phyloP scores from a whole-genome alignment of 495 filamentous ascomycete genomes.

The Trichocladium antarcticum region DNA sequence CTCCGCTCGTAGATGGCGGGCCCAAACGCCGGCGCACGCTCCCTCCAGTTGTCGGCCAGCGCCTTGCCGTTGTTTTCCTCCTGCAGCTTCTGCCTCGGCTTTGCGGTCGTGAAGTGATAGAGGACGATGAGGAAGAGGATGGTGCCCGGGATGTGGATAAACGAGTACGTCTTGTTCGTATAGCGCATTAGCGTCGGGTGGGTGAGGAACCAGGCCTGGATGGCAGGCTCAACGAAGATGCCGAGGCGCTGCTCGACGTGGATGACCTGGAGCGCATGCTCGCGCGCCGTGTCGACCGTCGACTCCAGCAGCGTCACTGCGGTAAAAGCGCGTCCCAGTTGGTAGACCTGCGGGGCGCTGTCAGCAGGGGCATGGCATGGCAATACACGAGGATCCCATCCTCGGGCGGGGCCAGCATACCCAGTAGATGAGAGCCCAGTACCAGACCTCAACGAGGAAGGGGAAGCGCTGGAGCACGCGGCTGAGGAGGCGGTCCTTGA shows the following conservation, averaged over 20 bases:
- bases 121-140: conserved; percentile 56
- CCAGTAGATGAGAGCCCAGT: conserved; percentile 63
- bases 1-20: conserved; percentile 21
- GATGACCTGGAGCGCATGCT: conserved; percentile 47
- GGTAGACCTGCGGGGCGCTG: conserved; percentile 18
- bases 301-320: conserved; percentile 48
- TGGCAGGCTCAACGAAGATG: conserved; percentile 49
- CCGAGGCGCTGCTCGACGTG: conserved; percentile 54
- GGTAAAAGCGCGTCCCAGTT: conserved; percentile 36
- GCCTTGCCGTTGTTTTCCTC: conserved; percentile 22
- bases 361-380: too few relatives aligned
- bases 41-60: conserved; percentile 34
- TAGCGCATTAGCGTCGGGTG: conserved; percentile 20
- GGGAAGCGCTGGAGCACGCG: conserved; percentile 55
- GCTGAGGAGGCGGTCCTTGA: conserved; percentile 24
- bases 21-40: conserved; percentile 29
- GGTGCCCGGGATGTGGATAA: conserved; percentile 73
- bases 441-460: conserved; percentile 71
- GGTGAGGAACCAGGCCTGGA: conserved; percentile 46
- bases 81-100: conserved; percentile 30
- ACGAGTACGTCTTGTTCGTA: conserved; percentile 61
- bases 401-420: conserved; percentile 40
- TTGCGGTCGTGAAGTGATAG: conserved; percentile 53
- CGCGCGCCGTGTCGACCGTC: conserved; percentile 36
- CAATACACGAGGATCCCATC: too few relatives aligned